These are phyloP conservation scores for Teratosphaeria destructans DNA, from an alignment of 2,329 filamentous ascomycete genomes.

Conservation along the genomic window DNA sequence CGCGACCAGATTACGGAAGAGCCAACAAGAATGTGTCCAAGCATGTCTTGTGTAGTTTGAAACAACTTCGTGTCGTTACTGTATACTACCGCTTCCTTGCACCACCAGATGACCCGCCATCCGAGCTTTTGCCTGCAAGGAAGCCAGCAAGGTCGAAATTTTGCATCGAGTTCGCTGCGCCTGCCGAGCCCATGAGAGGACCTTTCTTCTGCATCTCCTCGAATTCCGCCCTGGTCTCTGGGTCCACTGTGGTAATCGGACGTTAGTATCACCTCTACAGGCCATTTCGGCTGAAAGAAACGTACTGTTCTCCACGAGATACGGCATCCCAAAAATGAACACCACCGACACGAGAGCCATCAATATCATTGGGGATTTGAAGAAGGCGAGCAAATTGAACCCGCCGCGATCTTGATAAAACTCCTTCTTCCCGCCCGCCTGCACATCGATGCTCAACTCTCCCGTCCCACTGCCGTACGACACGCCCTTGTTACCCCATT, in stretches of 20 bases:
- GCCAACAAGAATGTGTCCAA: not conserved
- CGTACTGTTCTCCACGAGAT: constrained; percentile 91
- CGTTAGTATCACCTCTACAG: not conserved
- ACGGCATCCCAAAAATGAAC: constrained; percentile 86
- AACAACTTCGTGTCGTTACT: not conserved
- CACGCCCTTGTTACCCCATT: constrained; percentile 80
- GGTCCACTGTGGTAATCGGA: constrained; percentile 62
- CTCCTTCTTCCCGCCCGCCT: constrained; percentile 52
- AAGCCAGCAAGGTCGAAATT: constrained; percentile 60
- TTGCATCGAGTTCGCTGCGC: constrained; percentile 44
- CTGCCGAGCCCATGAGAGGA: constrained; percentile 38
- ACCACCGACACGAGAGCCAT: constrained; percentile 74
- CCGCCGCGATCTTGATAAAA: constrained; percentile 67
- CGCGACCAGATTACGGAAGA: not conserved
- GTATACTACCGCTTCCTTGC: constrained; percentile 10
- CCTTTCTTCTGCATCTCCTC: constrained; percentile 77
- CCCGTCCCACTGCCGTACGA: constrained; percentile 35
- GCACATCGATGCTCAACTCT: constrained; percentile 49
- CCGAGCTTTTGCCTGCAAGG: constrained; percentile 51
- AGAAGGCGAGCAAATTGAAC: constrained; percentile 58
- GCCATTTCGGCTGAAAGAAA: constrained; percentile 13
- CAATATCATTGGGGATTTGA: constrained; percentile 95
- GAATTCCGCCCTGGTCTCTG: constrained; percentile 87
- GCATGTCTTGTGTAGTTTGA: not conserved
- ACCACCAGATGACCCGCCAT: constrained; percentile 16